phyloP scores from a whole-genome alignment of 2,329 filamentous ascomycete genomes.

The Paramyrothecium sp. region DNA sequence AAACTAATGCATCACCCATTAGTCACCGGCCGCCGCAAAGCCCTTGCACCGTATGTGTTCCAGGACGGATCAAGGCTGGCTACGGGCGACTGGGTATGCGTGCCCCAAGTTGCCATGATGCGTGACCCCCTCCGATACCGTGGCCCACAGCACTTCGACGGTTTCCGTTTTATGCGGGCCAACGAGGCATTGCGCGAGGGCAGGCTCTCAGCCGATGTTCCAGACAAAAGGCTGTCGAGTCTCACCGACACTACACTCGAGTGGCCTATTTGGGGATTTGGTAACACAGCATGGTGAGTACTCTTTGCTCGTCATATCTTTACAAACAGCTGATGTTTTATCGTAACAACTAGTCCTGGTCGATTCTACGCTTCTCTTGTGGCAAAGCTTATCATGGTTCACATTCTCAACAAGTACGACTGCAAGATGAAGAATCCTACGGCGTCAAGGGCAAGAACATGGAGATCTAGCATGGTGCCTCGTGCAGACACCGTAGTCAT shows the following conservation, averaged over 20 bases:
- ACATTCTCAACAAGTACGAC: not conserved
- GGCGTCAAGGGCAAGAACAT: not conserved
- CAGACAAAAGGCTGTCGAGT: not conserved
- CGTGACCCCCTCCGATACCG: slow-evolving; percentile 1
- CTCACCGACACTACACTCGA: not conserved
- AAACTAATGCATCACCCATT: no score
- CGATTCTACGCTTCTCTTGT: not conserved
- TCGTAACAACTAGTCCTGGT: not conserved
- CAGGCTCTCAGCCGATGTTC: not conserved
- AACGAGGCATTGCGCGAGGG: not conserved
- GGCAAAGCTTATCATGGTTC: not conserved
- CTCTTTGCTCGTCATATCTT: not conserved
- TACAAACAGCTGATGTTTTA: not conserved
- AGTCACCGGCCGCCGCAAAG: slow-evolving; percentile 6
- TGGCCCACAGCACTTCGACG: slow-evolving; percentile 3
- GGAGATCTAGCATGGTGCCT: not conserved
- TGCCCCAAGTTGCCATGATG: not conserved
- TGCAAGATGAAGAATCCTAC: not conserved
- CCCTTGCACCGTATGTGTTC: slow-evolving; percentile 1
- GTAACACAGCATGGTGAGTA: not conserved
- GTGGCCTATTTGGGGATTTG: not conserved
- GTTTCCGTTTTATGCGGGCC: slow-evolving; percentile 4
- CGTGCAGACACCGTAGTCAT: not conserved
- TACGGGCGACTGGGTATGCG: not conserved
- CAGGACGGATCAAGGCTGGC: slow-evolving; percentile 3